These are phyloP conservation scores for Anisogramma anomala DNA, from an alignment of 2,329 filamentous ascomycete genomes.

Conservation along the genomic window DNA sequence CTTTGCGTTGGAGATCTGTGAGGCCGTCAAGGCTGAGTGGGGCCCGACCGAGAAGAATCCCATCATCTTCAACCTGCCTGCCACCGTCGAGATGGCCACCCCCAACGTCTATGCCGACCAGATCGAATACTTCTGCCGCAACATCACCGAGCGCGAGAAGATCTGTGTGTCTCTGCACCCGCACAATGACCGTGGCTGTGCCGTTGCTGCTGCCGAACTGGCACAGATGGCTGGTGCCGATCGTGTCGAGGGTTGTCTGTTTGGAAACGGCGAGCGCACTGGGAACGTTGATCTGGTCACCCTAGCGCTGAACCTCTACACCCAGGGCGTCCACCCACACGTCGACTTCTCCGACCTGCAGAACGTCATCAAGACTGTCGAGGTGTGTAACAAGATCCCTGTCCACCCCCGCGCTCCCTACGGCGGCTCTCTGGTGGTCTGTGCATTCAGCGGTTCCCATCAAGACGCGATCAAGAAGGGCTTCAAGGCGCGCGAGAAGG, in stretches of 20 bases:
- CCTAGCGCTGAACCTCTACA: conserved; percentile 85
- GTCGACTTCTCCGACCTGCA: conserved; percentile 89
- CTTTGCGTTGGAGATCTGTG: conserved; percentile 71
- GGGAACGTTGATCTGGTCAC: conserved; percentile 95
- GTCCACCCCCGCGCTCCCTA: conserved; percentile 85
- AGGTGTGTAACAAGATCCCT: conserved; percentile 89
- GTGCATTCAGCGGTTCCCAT: conserved; percentile 82
- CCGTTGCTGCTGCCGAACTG: conserved; percentile 78
- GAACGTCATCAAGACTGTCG: conserved; percentile 75
- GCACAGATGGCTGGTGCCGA: conserved; percentile 95
- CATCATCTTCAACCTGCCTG: conserved; percentile 94
- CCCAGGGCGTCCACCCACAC: conserved; percentile 72
- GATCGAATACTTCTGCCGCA: conserved; percentile 86
- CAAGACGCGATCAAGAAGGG: conserved; percentile 96
- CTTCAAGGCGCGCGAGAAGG: conserved; percentile 57
- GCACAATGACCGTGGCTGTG: conserved; percentile 89
- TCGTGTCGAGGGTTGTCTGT: conserved; percentile 84
- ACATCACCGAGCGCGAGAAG: conserved; percentile 77
- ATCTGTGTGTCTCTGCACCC: conserved; percentile 83
- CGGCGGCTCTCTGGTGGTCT: conserved; percentile 81
- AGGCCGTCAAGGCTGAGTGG: conserved; percentile 92
- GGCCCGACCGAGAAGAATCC: conserved; percentile 65
- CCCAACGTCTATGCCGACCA: conserved; percentile 94
- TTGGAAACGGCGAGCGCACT: conserved; percentile 90
- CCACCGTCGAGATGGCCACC: conserved; percentile 89